Evolutionary conservation across 2,329 filamentous ascomycete species (phyloP), one percentile per base, ranked within the genome.

Genomic region (Alternaria sp.): DNA sequence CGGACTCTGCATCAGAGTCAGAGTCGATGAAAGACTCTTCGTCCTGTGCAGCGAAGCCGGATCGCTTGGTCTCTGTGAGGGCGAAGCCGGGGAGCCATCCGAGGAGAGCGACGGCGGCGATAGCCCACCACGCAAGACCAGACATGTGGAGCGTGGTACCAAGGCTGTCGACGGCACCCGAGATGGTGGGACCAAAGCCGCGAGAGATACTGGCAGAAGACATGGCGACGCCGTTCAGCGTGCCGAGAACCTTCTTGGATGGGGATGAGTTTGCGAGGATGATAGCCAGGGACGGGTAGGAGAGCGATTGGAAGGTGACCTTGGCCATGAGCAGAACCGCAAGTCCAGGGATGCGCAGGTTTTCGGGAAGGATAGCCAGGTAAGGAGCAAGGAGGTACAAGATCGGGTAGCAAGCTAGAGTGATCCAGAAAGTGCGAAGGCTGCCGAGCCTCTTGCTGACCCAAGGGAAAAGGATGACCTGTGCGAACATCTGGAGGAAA

Each of bases 81-180:
- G 88, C 89, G 63, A 74, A 69, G 6, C 76, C 74, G 12, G 77
- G 77, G 17, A 73, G 66, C 75, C 77, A 80, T 49, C 94, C 96
- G 13, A 89, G 79, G 11, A 93, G 81, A 32, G 93, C 92, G 30
- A 97, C 88, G 4, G 91, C 73, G 9, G 91, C 93, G 68, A 91
- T 94, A 65, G 89, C 90, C 96, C 96, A 99, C 95, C 96, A 99
- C 0, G 93, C 91, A 32, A 97, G 85, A 19, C 93, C 93, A 5
- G 93, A 95, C 77, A 93, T 95, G 36, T 94, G 93, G 7, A 90
- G 86, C 68, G 89, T 86, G 36, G 96, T 86, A 54, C 96, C 96
- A 56, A 90, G 84, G 5, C 93, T 88, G 80, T 97, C 96, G 23
- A 98, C 85, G 26, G 93, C 83, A 2, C 96, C 96, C 4, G 94